These are phyloP conservation scores for Chlorencoelia australis DNA, from an alignment of 2,329 filamentous ascomycete species.

Conservation along the genomic window DNA sequence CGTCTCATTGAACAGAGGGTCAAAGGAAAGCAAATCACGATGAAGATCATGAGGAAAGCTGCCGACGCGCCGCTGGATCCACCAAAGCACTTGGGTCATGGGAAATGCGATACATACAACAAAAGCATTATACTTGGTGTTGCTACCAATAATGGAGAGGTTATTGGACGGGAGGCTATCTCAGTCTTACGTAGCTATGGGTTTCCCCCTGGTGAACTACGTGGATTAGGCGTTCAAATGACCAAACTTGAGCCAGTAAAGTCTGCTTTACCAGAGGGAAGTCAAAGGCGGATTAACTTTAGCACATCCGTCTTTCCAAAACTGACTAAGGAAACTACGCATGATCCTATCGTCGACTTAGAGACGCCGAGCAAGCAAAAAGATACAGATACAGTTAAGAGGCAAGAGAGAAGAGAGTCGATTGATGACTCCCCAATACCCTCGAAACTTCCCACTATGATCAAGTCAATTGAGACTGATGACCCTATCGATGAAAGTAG, in stretches of 20 bases:
- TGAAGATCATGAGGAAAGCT: conserved; percentile 89
- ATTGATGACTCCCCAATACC: conserved; percentile 22
- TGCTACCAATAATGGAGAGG: conserved; percentile 63
- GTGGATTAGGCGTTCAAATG: conserved; percentile 87
- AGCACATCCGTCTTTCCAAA: conserved; percentile 37
- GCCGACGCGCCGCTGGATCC: conserved; percentile 83
- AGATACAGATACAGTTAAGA: conserved; percentile 4
- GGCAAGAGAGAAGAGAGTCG: conserved; percentile 11
- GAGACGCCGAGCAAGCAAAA: conserved; percentile 30
- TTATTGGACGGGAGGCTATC: conserved; percentile 74
- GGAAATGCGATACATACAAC: conserved; percentile 89
- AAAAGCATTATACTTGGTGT: conserved; percentile 78
- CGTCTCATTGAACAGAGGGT: conserved; percentile 74
- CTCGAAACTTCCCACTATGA: conserved; percentile 14
- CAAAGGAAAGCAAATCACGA: conserved; percentile 76
- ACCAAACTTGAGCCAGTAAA: conserved; percentile 82
- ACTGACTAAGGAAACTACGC: conserved; percentile 30
- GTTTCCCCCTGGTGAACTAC: conserved; percentile 84
- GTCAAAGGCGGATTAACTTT: conserved; percentile 72
- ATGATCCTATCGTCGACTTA: conserved; percentile 35
- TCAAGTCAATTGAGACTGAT: conserved; percentile 7
- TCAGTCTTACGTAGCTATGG: conserved; percentile 71
- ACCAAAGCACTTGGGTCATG: conserved; percentile 87
- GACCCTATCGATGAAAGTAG: conserved; percentile 47
- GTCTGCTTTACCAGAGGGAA: conserved; percentile 49